These are phyloP conservation scores for Hypoxylon sp. DNA, from an alignment of 2,329 filamentous ascomycete species.

Conservation along the genomic window DNA sequence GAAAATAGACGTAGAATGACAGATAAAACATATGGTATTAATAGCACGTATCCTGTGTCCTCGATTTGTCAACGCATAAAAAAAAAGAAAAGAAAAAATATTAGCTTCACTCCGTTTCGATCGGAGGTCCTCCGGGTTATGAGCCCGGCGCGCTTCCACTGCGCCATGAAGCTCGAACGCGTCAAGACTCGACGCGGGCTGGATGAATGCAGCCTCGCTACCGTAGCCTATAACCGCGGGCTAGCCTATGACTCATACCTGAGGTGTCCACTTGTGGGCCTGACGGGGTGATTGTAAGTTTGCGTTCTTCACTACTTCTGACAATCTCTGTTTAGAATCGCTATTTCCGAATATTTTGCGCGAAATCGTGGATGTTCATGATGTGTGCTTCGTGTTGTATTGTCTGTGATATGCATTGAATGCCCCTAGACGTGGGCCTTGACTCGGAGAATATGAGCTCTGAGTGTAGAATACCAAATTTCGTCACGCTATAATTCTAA, in stretches of 20 bases:
- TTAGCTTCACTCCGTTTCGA: slow-evolving; percentile 35
- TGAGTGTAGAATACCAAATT: too few species aligned
- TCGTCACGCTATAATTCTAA: too few species aligned
- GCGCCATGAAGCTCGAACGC: slow-evolving; percentile 29
- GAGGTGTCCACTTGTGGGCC: not conserved
- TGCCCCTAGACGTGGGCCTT: too few species aligned
- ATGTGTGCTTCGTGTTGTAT: not conserved
- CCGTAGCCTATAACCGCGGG: not conserved
- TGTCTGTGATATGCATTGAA: too few species aligned
- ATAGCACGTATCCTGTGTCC: too few species aligned
- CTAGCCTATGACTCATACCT: not conserved
- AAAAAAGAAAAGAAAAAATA: slow-evolving; percentile 4
- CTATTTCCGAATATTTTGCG: too few species aligned
- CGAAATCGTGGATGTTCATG: not conserved
- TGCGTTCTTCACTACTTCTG: not conserved
- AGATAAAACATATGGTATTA: not conserved
- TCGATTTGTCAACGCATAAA: not conserved
- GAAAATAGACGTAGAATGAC: too few species aligned
- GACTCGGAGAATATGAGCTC: too few species aligned
- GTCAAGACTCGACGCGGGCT: not conserved
- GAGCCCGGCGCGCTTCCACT: slow-evolving; percentile 35
- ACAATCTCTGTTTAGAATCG: not conserved
- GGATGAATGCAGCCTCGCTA: not conserved
- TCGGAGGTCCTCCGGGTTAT: slow-evolving; percentile 34
- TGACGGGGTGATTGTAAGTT: not conserved